These are phyloP conservation scores for Ensete glaucum DNA, from an alignment of 176 grass and related monocot species.

Conservation along the genomic window DNA sequence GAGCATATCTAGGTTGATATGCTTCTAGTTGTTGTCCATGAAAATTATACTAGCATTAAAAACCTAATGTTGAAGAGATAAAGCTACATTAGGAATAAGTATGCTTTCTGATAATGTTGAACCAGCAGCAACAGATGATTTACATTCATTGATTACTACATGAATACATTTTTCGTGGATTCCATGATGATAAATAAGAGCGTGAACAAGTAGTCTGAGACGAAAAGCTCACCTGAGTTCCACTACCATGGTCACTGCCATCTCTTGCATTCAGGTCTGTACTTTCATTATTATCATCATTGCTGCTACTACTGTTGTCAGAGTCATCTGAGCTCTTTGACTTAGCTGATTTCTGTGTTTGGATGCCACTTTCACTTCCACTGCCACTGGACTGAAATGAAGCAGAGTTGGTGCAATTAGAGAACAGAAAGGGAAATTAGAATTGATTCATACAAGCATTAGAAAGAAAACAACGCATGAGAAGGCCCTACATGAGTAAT, in stretches of 20 bases:
- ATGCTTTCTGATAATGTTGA: no score
- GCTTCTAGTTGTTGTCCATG: no score
- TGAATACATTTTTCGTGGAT: no score
- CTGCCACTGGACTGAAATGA: slow-evolving; percentile 72
- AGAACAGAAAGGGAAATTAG: no score
- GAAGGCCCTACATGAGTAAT: neutral
- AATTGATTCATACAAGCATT: no score
- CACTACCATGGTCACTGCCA: slow-evolving; percentile 80
- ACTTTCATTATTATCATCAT: slow-evolving; percentile 27
- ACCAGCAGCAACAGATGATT: no score
- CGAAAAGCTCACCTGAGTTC: slow-evolving; percentile 55
- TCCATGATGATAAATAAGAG: slow-evolving; percentile 9
- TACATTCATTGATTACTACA: no score
- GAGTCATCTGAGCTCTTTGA: slow-evolving; percentile 41
- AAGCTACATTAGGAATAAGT: no score
- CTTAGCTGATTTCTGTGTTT: slow-evolving; percentile 54
- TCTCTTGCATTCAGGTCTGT: slow-evolving; percentile 55
- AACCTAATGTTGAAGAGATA: no score
- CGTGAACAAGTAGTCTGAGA: neutral
- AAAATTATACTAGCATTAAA: no score
- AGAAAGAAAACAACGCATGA: neutral
- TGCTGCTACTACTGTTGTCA: slow-evolving; percentile 45
- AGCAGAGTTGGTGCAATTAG: neutral
- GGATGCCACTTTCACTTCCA: slow-evolving; percentile 78
- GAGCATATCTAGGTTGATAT: no score